A percentile compares a stretch with the other conserved stretches of the same genome.
Evolutionary conservation across 805 yeast genomes (phyloP).

Genomic region (Cyberlindnera maritima): DNA sequence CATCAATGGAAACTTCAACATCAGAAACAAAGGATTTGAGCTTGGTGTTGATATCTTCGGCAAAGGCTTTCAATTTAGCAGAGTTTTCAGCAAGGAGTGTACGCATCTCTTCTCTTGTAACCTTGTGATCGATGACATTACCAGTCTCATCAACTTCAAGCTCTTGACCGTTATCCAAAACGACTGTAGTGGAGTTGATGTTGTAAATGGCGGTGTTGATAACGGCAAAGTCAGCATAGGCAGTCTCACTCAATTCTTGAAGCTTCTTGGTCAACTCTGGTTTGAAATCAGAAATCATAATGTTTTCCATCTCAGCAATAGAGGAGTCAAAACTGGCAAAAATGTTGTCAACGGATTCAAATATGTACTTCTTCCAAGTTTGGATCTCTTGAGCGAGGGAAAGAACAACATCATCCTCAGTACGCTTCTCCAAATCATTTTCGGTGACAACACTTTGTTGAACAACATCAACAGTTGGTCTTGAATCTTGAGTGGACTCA

Average conservation of each 20-base stretch:
- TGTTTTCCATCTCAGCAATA: conserved; percentile 30
- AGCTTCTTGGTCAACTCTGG: conserved; percentile 34
- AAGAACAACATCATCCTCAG: conserved; percentile 9
- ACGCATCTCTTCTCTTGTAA: conserved; percentile 48
- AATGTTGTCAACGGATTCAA: conserved; percentile 38
- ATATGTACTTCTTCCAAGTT: conserved; percentile 35
- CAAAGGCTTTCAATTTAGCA: conserved; percentile 28
- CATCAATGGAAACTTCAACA: conserved; percentile 33
- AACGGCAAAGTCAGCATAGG: conserved; percentile 27
- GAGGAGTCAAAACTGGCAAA: conserved; percentile 37
- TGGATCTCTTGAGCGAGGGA: conserved; percentile 34
- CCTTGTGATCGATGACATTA: conserved; percentile 34
- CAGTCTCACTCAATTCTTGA: conserved; percentile 29
- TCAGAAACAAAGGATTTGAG: conserved; percentile 29
- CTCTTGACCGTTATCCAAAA: conserved; percentile 32
- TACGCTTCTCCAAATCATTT: conserved; percentile 8
- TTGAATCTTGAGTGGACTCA: background rate
- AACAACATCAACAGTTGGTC: background rate
- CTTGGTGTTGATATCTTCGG: conserved; percentile 32
- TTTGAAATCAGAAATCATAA: conserved; percentile 27
- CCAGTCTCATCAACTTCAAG: conserved; percentile 34
- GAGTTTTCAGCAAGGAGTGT: conserved; percentile 36
- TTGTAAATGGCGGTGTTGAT: conserved; percentile 35
- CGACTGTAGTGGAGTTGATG: conserved; percentile 35
- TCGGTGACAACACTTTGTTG: background rate